phyloP scores from a whole-genome alignment of 257 asterid genomes.

The Ilex asprella region DNA sequence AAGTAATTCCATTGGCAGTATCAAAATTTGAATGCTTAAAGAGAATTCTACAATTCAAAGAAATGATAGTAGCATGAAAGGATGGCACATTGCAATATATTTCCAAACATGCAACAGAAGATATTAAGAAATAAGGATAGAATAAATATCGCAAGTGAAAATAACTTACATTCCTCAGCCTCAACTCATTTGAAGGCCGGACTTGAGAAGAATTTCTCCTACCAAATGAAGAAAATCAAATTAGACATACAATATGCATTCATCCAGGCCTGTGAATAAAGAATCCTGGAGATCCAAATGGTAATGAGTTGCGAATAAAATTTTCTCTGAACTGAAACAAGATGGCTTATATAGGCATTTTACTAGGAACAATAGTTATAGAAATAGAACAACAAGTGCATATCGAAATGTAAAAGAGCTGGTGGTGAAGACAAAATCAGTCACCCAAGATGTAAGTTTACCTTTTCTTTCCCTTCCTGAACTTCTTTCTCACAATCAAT shows the following conservation, averaged over 20 bases:
- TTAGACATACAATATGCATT: not conserved
- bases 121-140: not conserved
- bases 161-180: slow-evolving; percentile 13
- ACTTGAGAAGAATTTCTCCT: slow-evolving; percentile 17
- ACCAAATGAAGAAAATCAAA: not conserved
- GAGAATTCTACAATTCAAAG: not conserved
- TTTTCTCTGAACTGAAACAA: not conserved
- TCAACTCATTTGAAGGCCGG: slow-evolving; percentile 8
- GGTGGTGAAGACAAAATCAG: not conserved
- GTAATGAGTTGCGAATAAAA: too few relatives aligned
- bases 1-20: too few relatives aligned
- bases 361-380: not conserved
- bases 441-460: not conserved
- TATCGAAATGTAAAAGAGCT: not conserved
- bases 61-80: not conserved
- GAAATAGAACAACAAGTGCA: not conserved
- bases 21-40: not conserved
- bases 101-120: not conserved
- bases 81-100: not conserved
- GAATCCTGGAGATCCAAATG: not conserved
- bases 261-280: not conserved
- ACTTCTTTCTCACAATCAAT: not conserved
- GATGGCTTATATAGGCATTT: not conserved
- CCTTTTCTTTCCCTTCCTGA: not conserved
- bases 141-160: not conserved